A percentile compares a stretch with the other conserved stretches of the same genome.
Evolutionary conservation across 345 rosid species (phyloP).

Genomic region (Salix caprea): DNA sequence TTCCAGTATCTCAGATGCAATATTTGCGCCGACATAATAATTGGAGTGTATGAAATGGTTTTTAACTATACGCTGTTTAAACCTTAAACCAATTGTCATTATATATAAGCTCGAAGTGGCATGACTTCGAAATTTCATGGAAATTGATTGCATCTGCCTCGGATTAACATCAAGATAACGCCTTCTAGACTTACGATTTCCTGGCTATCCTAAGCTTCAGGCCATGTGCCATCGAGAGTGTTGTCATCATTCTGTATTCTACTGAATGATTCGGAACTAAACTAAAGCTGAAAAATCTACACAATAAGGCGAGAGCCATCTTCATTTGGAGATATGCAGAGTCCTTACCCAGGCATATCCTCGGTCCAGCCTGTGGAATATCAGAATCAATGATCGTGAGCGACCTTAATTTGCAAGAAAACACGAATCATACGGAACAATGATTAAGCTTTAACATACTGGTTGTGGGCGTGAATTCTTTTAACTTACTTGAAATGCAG

Average conservation of each 20-base stretch:
- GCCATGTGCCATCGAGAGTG: slow-evolving; percentile 80
- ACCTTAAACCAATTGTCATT: too few species aligned
- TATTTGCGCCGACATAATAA: too few species aligned
- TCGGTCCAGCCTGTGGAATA: slow-evolving; percentile 71
- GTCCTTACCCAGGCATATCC: slow-evolving; percentile 94
- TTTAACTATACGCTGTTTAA: too few species aligned
- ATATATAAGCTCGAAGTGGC: too few species aligned
- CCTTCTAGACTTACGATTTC: slow-evolving; percentile 29
- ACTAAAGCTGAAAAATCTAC: slow-evolving; percentile 68
- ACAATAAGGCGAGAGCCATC: slow-evolving; percentile 76
- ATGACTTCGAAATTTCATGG: not conserved
- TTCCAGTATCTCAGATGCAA: too few species aligned
- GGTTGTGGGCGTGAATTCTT: not conserved
- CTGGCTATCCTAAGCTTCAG: slow-evolving; percentile 53
- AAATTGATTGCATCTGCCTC: not conserved
- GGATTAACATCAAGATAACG: not conserved
- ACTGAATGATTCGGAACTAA: slow-evolving; percentile 76
- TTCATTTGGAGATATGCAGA: slow-evolving; percentile 97
- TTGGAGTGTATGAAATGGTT: too few species aligned
- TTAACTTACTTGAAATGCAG: slow-evolving; percentile 76
- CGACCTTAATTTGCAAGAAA: not conserved
- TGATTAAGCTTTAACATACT: not conserved
- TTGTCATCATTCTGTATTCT: slow-evolving; percentile 91
- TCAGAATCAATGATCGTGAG: not conserved
- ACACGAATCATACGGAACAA: too few species aligned